phyloP scores from a whole-genome alignment of 371 early-diverging fungal species.

The Rhizomucor pusillus region DNA sequence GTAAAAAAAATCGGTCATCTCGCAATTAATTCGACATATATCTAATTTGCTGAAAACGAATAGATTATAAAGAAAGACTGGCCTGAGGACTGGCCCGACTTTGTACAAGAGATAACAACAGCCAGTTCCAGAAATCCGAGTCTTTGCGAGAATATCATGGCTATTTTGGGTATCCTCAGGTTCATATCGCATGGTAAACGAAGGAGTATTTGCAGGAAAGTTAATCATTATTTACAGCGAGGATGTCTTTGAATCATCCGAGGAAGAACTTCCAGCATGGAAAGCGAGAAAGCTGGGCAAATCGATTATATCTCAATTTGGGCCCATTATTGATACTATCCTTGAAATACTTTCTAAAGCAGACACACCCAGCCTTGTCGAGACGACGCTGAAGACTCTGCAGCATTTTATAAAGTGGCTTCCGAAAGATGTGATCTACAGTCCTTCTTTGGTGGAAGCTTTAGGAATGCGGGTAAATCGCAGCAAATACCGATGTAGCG shows the following conservation, averaged over 20 bases:
- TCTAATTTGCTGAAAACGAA: not conserved
- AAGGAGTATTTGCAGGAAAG: not conserved
- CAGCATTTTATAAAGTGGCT: not conserved
- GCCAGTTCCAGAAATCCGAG: not conserved
- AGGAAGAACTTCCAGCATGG: not conserved
- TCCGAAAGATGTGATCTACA: not conserved
- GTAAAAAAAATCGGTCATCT: no score
- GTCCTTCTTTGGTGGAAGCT: not conserved
- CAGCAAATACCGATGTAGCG: no score
- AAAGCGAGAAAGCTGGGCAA: not conserved
- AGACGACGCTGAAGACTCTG: not conserved
- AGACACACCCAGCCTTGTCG: not conserved
- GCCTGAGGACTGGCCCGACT: not conserved
- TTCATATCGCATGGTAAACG: not conserved
- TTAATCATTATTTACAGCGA: not conserved
- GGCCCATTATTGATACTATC: not conserved
- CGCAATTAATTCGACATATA: no score
- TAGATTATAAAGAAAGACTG: slow-evolving; percentile 1
- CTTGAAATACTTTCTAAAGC: not conserved
- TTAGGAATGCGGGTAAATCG: not conserved
- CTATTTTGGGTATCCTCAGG: not conserved
- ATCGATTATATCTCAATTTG: not conserved
- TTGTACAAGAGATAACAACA: not conserved
- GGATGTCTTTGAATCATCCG: not conserved
- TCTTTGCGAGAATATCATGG: not conserved